Evolutionary conservation across 2,329 filamentous ascomycete genomes (phyloP).

Genomic region (Colletotrichum filicis): DNA sequence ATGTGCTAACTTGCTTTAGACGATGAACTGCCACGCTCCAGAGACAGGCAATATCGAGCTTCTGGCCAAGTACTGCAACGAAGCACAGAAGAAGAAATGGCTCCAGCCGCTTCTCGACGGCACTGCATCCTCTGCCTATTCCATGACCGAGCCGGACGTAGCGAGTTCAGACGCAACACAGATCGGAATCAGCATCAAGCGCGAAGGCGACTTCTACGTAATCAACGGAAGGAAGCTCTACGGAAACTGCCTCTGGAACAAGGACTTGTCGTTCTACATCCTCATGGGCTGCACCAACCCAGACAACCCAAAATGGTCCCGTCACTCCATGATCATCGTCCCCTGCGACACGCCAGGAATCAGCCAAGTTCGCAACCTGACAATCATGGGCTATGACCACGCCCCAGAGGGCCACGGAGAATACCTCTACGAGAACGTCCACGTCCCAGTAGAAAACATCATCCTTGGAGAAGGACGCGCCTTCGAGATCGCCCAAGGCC

Average conservation of each 20-base stretch:
- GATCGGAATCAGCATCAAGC: constrained; percentile 84
- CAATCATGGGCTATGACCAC: constrained; percentile 95
- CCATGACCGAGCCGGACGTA: constrained; percentile 93
- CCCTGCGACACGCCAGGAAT: constrained; percentile 86
- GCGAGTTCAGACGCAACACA: constrained; percentile 94
- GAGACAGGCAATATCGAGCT: constrained; percentile 98
- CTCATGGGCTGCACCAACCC: constrained; percentile 95
- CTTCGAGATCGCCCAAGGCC: background rate
- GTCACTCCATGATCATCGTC: constrained; percentile 93
- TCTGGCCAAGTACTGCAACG: constrained; percentile 88
- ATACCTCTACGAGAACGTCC: background rate
- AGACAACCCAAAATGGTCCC: constrained; percentile 80
- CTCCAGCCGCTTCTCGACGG: constrained; percentile 83
- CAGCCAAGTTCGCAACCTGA: constrained; percentile 91
- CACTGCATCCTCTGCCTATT: constrained; percentile 87
- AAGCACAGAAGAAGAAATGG: constrained; percentile 86
- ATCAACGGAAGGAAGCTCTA: constrained; percentile 76
- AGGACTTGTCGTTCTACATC: constrained; percentile 78
- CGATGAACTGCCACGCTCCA: constrained; percentile 89
- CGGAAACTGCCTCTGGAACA: constrained; percentile 36
- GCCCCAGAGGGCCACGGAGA: constrained; percentile 53
- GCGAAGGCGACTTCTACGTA: constrained; percentile 88
- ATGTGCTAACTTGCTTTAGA: constrained; percentile 39
- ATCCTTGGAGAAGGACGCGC: background rate
- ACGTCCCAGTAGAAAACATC: background rate